Base-by-base conservation (phyloP, 2,329 filamentous ascomycete genomes). In the Ceratocystis huliohia region DNA sequence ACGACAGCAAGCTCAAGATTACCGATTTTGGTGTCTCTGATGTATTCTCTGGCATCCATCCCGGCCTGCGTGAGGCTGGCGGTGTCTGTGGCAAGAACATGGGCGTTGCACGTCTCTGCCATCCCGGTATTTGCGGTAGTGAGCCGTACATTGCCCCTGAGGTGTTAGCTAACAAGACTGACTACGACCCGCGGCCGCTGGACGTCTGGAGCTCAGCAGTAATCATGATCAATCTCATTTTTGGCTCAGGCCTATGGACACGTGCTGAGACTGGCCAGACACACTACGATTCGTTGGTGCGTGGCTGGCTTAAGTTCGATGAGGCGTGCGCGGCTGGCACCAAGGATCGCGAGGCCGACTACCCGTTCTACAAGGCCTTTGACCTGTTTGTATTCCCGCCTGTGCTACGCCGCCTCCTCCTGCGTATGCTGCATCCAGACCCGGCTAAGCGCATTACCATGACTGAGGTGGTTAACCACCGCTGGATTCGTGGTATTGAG, bases 1-100 rank as follows among this genome's bases (percentile, higher is more conserved):
- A 84, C 71, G 84, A 91, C 67, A 90, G 90, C 73, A 87, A 90
- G 74, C 80, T 96, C 66, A 96, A 96, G 77, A 92, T 96, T 68
- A 91, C 90, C 63, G 91, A 96, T 74, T 96, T 96, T 76, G 91
- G 91, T 65, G 89, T 93, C 15, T 91, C 89, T 0, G 89, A 94
- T 73, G 88, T 95, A 20, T 96, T 96, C 73, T 84, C 82, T 65
- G 91, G 90, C 48, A 86, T 86, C 63, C 90, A 95, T 74, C 91
- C 90, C 0, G 91, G 90, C 37, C 77, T 91, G 50, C 82, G 88
- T 68, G 84, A 87, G 71, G 83, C 88, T 13, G 84, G 85, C 64
- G 88, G 88, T 66, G 82, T 88, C 72, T 92, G 88, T 74, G 88
- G 88, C 61, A 82, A 83, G 72, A 83, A 86, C 70, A 90, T 92